phyloP scores from a whole-genome alignment of 2,329 filamentous ascomycete genomes.

The Microcera coccophila region DNA sequence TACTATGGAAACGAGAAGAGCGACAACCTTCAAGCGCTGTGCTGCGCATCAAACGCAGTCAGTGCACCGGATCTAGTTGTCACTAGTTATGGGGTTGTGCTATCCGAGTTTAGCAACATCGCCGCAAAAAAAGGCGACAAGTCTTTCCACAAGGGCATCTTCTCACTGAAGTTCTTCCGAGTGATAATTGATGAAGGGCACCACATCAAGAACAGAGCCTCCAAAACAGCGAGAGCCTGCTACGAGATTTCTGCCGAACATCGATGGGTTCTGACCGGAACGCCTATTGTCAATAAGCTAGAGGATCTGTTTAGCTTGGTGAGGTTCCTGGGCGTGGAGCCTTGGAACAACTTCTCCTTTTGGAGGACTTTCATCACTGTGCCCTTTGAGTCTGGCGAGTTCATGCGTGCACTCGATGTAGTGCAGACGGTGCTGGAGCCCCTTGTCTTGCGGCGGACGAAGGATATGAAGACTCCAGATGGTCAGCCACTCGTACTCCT shows the following conservation, averaged over 20 bases:
- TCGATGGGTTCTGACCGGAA: constrained; percentile 91
- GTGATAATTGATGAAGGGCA: constrained; percentile 95
- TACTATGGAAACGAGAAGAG: constrained; percentile 91
- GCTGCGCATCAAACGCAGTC: constrained; percentile 66
- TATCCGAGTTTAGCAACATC: constrained; percentile 79
- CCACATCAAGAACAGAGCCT: constrained; percentile 82
- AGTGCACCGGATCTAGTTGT: constrained; percentile 87
- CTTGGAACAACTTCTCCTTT: constrained; percentile 98
- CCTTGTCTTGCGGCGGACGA: constrained; percentile 89
- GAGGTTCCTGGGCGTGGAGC: constrained; percentile 87
- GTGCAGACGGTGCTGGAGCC: constrained; percentile 96
- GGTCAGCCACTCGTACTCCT: constrained; percentile 72
- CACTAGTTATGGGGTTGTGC: constrained; percentile 86
- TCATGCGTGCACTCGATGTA: constrained; percentile 87
- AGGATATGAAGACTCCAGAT: constrained; percentile 94
- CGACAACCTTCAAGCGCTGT: constrained; percentile 72
- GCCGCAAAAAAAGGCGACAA: constrained; percentile 62
- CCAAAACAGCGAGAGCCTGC: constrained; percentile 92
- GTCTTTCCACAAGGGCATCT: constrained; percentile 67
- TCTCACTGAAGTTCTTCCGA: constrained; percentile 90
- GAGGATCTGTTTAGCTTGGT: constrained; percentile 94
- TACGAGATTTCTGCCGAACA: constrained; percentile 83
- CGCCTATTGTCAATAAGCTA: constrained; percentile 91
- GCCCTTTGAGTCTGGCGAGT: constrained; percentile 93
- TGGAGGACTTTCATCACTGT: constrained; percentile 99